These are phyloP conservation scores for Arbutus unedo DNA, from an alignment of 148 eudicot species.

Conservation along the genomic window DNA sequence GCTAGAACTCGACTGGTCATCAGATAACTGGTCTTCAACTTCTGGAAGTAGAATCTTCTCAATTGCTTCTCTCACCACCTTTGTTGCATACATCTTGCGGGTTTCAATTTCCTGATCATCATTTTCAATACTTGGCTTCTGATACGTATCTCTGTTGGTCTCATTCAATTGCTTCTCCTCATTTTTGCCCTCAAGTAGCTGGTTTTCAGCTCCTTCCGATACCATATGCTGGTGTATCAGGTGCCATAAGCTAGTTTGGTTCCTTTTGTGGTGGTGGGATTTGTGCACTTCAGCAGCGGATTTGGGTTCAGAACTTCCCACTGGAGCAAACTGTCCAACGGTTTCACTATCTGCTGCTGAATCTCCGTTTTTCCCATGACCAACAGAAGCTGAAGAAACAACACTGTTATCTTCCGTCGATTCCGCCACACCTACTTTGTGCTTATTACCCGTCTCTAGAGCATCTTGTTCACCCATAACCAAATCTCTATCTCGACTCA, in stretches of 20 bases:
- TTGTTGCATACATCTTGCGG: slow-evolving; percentile 57
- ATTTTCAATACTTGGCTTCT: slow-evolving; percentile 16
- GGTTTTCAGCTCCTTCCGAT: slow-evolving; percentile 26
- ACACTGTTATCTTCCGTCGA: background rate
- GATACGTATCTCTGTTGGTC: slow-evolving; percentile 17
- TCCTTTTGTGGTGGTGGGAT: slow-evolving; percentile 36
- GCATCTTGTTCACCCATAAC: background rate
- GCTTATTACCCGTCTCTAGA: background rate
- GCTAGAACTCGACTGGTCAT: slow-evolving; percentile 32
- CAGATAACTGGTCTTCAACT: slow-evolving; percentile 53
- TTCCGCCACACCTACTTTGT: background rate
- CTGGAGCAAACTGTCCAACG: background rate
- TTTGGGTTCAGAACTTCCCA: slow-evolving; percentile 21
- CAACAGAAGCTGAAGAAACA: slow-evolving; percentile 14
- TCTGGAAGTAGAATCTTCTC: slow-evolving; percentile 69
- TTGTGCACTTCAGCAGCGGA: slow-evolving; percentile 14
- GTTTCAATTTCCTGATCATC: slow-evolving; percentile 40
- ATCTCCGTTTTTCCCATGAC: background rate
- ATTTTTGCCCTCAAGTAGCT: slow-evolving; percentile 12
- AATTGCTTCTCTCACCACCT: slow-evolving; percentile 80
- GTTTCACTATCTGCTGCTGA: background rate
- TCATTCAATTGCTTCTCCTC: slow-evolving; percentile 22
- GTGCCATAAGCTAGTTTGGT: slow-evolving; percentile 75
- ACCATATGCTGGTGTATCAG: slow-evolving; percentile 67
- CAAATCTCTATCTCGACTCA: slow-evolving; percentile 12